phyloP scores from a whole-genome alignment of 306 rosid species.

The Pterocarpus macrocarpus region DNA sequence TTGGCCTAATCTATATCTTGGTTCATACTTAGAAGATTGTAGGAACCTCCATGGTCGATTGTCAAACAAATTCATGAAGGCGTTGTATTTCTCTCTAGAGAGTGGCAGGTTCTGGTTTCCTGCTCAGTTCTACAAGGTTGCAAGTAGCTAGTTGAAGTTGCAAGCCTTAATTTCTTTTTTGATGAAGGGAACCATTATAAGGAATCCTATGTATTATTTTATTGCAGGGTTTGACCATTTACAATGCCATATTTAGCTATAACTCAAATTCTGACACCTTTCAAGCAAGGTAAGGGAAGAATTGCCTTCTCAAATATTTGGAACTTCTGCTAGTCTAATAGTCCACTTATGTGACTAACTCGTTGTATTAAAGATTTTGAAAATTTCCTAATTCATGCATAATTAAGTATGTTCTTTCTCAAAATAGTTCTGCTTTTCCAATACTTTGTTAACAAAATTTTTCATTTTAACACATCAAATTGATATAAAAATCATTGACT shows the following conservation, averaged over 20 bases:
- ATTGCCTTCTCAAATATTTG: neutral
- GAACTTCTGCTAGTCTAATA: neutral
- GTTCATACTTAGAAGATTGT: slow-evolving; percentile 48
- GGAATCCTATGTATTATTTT: neutral
- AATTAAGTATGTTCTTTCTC: too few species aligned
- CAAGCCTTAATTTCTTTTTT: neutral
- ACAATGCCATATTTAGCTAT: slow-evolving; percentile 68
- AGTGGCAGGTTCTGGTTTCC: slow-evolving; percentile 79
- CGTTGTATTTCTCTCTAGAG: slow-evolving; percentile 70
- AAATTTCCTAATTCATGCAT: too few species aligned
- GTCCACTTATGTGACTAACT: neutral
- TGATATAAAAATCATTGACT: too few species aligned
- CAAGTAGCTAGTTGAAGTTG: neutral
- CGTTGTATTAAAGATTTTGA: too few species aligned
- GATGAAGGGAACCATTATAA: neutral
- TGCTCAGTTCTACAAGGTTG: slow-evolving; percentile 78
- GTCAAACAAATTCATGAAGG: slow-evolving; percentile 54
- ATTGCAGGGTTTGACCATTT: slow-evolving; percentile 44
- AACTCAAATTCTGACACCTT: slow-evolving; percentile 62
- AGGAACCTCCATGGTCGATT: slow-evolving; percentile 28
- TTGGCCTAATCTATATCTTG: slow-evolving; percentile 53
- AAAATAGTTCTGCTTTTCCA: too few species aligned
- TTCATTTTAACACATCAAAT: too few species aligned
- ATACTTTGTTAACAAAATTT: too few species aligned
- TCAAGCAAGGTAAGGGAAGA: slow-evolving; percentile 67